Base-by-base conservation (phyloP, 2,329 filamentous ascomycete species). In the Acrocalymma vagum region DNA sequence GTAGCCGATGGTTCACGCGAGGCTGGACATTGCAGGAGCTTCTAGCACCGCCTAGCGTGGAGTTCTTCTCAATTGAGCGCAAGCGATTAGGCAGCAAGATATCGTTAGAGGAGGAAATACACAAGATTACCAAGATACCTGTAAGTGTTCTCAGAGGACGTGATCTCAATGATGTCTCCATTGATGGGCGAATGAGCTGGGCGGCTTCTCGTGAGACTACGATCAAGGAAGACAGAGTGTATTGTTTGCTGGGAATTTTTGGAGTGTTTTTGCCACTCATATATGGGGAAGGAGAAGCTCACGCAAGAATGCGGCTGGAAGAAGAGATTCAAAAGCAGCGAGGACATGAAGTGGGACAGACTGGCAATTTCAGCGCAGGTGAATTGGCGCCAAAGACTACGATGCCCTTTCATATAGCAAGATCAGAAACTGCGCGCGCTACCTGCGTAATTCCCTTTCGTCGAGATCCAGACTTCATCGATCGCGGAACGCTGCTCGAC, bases 121-220 rank as follows among this genome's bases (percentile, higher is more conserved):
- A 36, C 30, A 20, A 46, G 27, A 37, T 46, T 5, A 46, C 43
- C 7, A 27, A 24, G 3, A 46, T 46, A 21, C 26, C 39, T 25
- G 14, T 35, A 10, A n/a, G n/a, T n/a, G n/a, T n/a, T n/a, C n/a
- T n/a, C n/a, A 18, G 6, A 29, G 27, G 10, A 24, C 8, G 8
- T 11, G 20, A 15, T 42, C 45, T 48, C n/a, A 22, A 18, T 26
- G 17, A 33, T 6, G 25, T 38, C 18, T 38, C 32, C 20, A 35
- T 53, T 21, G 29, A 45, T 2, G 37, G 51, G 14, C 39, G 55
- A 38, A 35, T 56, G 30, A 46, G 39, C 13, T 61, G 57, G 57
- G 42, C 46, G 8, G 41, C 38, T 13, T 20, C 14, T 6, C 45
- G 57, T 9, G 25, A 35, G 13, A 57, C 54, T 3, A 53, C 42